phyloP scores from a whole-genome alignment of 495 filamentous ascomycete genomes.

The Podospora sp. region DNA sequence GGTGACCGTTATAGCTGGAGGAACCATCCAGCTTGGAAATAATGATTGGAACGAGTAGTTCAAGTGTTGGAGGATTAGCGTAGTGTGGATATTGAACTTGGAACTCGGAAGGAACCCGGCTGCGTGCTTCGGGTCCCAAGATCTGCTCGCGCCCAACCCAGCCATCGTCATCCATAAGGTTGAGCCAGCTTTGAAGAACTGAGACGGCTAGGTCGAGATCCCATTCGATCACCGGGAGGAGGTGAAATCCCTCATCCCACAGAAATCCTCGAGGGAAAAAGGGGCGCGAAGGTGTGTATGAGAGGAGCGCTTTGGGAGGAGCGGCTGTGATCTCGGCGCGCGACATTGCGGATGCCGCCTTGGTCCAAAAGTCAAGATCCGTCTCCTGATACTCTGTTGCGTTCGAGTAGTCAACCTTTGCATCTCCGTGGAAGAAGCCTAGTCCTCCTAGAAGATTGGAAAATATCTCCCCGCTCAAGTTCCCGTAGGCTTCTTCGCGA shows the following conservation, averaged over 20 bases:
- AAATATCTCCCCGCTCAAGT: slow-evolving; percentile 83
- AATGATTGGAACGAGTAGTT: slow-evolving; percentile 79
- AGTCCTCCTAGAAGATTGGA: slow-evolving; percentile 90
- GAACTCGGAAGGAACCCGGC: slow-evolving; percentile 87
- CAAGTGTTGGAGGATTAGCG: slow-evolving; percentile 93
- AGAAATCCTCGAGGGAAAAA: slow-evolving; percentile 94
- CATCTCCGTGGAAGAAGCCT: slow-evolving; percentile 86
- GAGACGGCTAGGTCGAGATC: slow-evolving; percentile 87
- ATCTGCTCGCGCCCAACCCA: slow-evolving; percentile 97
- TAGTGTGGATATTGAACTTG: slow-evolving; percentile 94
- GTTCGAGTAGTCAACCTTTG: slow-evolving; percentile 81
- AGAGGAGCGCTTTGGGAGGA: slow-evolving; percentile 81
- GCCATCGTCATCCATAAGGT: slow-evolving; percentile 87
- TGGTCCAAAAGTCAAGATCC: slow-evolving; percentile 91
- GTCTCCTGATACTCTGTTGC: slow-evolving; percentile 88
- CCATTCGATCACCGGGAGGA: slow-evolving; percentile 86
- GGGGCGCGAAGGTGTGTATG: slow-evolving; percentile 82
- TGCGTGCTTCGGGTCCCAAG: slow-evolving; percentile 82
- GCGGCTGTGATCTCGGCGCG: slow-evolving; percentile 65
- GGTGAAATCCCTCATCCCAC: slow-evolving; percentile 95
- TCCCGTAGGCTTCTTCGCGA: slow-evolving; percentile 59
- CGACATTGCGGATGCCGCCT: slow-evolving; percentile 66
- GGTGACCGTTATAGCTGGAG: slow-evolving; percentile 22
- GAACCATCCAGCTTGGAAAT: slow-evolving; percentile 61
- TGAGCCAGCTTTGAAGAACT: slow-evolving; percentile 90